Conservation (phyloP, 306 rosid species). For the Trifolium subterraneum region DNA sequence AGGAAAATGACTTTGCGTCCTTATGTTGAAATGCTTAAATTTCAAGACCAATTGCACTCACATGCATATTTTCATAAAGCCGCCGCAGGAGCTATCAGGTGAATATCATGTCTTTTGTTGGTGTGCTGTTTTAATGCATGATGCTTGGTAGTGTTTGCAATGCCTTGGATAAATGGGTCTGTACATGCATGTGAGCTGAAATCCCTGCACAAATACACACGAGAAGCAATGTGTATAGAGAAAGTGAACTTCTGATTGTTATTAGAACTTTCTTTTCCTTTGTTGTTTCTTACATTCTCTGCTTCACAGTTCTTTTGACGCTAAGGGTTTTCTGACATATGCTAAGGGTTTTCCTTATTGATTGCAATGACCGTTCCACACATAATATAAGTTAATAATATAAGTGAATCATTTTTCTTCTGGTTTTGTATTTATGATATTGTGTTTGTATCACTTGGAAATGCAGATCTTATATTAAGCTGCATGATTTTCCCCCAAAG, state of each 20-base stretch:
- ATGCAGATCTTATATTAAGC: constrained; percentile 85
- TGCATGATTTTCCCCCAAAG: constrained; percentile 88
- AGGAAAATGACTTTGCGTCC: constrained; percentile 98
- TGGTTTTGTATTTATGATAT: constrained; percentile 33
- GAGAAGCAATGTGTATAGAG: background rate
- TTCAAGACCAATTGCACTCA: constrained; percentile 95
- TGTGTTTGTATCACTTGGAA: constrained; percentile 24
- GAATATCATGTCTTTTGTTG: constrained; percentile 38
- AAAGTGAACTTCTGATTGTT: constrained; percentile 20
- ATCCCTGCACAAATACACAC: constrained; percentile 18
- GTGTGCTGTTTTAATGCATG: constrained; percentile 9
- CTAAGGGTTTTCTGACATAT: background rate
- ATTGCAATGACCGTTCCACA: constrained; percentile 18
- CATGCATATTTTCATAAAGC: constrained; percentile 95
- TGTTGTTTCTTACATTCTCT: constrained; percentile 23
- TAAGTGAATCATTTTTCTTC: constrained; percentile 15
- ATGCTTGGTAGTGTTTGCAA: constrained; percentile 21
- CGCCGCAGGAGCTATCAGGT: constrained; percentile 97
- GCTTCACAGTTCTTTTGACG: constrained; percentile 8
- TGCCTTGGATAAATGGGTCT: constrained; percentile 25
- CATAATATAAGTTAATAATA: background rate
- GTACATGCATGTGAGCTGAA: background rate
- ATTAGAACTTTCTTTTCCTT: background rate
- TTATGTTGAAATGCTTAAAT: constrained; percentile 95
- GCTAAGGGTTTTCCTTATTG: constrained; percentile 7